Percentiles rank a stretch among this genome's conserved stretches.
Evolutionary conservation across 352 stramenopile genomes (phyloP).

Genomic region (Globisporangium ultimum): DNA sequence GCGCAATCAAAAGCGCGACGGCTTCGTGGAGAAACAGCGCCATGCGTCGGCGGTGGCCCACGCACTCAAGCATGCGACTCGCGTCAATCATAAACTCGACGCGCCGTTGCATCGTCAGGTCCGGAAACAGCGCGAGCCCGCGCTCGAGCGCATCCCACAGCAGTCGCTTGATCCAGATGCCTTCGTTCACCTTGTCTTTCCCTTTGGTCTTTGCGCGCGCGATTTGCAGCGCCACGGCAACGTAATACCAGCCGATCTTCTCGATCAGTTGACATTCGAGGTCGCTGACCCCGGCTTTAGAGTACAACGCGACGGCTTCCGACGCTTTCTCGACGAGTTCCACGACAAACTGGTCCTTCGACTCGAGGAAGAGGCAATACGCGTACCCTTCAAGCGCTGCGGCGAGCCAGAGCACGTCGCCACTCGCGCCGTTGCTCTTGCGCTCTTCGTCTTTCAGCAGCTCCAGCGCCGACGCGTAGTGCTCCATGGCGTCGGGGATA

Average conservation of each 20-base stretch:
- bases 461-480: conserved; percentile 69
- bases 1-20: conserved; percentile 35
- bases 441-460: conserved; percentile 77
- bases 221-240: conserved; percentile 33
- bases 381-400: conserved; percentile 74
- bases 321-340: conserved; percentile 80
- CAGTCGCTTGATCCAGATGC: conserved; percentile 65
- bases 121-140: conserved; percentile 46
- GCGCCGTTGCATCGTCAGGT: conserved; percentile 45
- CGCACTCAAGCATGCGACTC: conserved; percentile 60
- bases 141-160: conserved; percentile 68
- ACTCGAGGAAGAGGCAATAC: conserved; percentile 53
- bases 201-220: conserved; percentile 9
- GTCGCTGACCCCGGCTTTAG: conserved; percentile 51
- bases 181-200: conserved; percentile 46
- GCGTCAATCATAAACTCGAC: conserved; percentile 63
- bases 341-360: conserved; percentile 52
- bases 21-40: conserved; percentile 76
- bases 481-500: conserved; percentile 59
- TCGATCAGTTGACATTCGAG: conserved; percentile 75
- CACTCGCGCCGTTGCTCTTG: conserved; percentile 36
- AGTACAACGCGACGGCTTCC: conserved; percentile 66
- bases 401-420: conserved; percentile 76
- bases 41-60: conserved; percentile 60
- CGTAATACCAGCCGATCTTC: conserved; percentile 74